phyloP scores from a whole-genome alignment of 805 yeast genomes.

The Myxozyma geophila region DNA sequence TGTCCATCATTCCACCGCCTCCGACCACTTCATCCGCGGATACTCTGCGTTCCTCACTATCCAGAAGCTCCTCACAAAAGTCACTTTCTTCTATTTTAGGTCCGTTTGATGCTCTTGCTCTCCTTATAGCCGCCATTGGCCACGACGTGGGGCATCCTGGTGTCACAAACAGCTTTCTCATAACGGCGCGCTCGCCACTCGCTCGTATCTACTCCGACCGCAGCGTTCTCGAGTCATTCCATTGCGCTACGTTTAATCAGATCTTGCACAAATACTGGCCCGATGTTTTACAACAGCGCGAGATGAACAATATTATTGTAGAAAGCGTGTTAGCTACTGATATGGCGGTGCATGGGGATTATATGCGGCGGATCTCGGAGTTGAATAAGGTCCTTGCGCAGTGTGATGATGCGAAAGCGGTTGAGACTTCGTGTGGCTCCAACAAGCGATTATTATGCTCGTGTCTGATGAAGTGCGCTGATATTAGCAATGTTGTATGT shows the following conservation, averaged over 20 bases:
- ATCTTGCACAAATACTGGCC: slow-evolving; percentile 58
- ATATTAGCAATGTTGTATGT: slow-evolving; percentile 76
- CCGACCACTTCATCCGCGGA: slow-evolving; percentile 19
- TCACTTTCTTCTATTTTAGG: slow-evolving; percentile 30
- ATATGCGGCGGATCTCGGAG: slow-evolving; percentile 52
- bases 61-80: background rate
- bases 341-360: slow-evolving; percentile 85
- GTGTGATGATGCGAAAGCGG: background rate
- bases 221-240: slow-evolving; percentile 83
- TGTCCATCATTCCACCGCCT: slow-evolving; percentile 45
- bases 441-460: slow-evolving; percentile 56
- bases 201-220: slow-evolving; percentile 63
- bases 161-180: slow-evolving; percentile 76
- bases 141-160: slow-evolving; percentile 99
- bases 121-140: slow-evolving; percentile 83
- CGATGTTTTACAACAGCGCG: slow-evolving; percentile 26
- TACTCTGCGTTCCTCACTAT: background rate
- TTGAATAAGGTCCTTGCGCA: background rate
- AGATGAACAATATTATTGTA: slow-evolving; percentile 40
- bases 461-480: slow-evolving; percentile 88
- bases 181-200: slow-evolving; percentile 63
- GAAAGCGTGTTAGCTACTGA: slow-evolving; percentile 78
- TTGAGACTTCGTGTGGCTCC: background rate
- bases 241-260: slow-evolving; percentile 64
- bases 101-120: slow-evolving; percentile 57